Base-by-base conservation (phyloP, 768 basidiomycete species). In the Mycena haematopus region DNA sequence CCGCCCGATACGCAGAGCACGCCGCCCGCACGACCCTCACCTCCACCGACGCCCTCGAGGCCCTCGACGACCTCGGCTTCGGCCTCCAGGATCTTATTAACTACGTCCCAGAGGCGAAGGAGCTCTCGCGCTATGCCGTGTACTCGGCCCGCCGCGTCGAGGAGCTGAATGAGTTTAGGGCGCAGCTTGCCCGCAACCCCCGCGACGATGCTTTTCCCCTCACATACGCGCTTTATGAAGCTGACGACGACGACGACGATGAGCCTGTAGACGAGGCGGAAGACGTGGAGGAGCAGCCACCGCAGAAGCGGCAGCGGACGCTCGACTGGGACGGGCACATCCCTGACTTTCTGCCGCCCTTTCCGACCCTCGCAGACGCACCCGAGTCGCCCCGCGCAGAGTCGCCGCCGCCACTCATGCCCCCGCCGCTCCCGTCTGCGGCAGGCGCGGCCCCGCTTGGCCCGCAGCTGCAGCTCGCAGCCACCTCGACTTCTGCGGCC, bases 41-140 rank as follows among this genome's bases (percentile, higher is more conserved):
- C 17, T 75, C 82, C 0, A 77, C 79, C 56, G 93, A 95, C 74
- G 85, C 86, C 7, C 68, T 87, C 3, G 78, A 78, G 14, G 91
- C 89, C 11, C 77, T 95, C 29, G 85, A 85, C n/a, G 92, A 93
- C 56, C 78, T 93, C 17, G 93, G 93, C 19, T 81, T 91, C 1
- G 82, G 80, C 45, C 59, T 91, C 24, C 84, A 90, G 9, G 93
- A 95, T 72, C 76, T 95, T 56, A 76, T 71, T 25, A 88, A 89
- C 60, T 92, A 90, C 68, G 71, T 75, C n/a, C 78, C 83, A 1
- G 92, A 93, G 73, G 91, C 84, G 21, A 79, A 78, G 68, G 92
- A 93, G 68, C 73, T 93, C 60, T 80, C 82, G 25, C 83, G 88
- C 36, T 92, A 92, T 73, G 85, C 86, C 7, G 74, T 84, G 6